A percentile compares a stretch with the other conserved stretches of the same genome.
Conservation (phyloP, 441 rosid species). For the Corymbia calophylla region DNA sequence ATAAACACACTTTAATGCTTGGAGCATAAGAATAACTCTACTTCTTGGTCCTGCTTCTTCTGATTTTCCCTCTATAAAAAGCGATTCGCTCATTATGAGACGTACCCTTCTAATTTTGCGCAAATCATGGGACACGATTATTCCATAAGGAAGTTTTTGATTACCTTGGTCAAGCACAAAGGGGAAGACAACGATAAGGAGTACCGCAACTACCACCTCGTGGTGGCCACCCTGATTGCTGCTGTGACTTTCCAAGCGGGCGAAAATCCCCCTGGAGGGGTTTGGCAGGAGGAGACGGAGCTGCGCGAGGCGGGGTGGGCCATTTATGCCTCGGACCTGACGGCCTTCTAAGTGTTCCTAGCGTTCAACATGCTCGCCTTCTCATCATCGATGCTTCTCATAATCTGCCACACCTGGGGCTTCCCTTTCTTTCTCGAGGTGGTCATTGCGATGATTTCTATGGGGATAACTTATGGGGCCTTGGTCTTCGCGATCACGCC, state of each 20-base stretch:
- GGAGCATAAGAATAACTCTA: too few relatives aligned
- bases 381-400: neutral
- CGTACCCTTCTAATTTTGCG: neutral
- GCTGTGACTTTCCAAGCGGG: conserved; percentile 12
- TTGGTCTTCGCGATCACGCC: neutral
- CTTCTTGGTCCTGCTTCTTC: neutral
- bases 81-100: neutral
- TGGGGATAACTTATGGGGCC: neutral
- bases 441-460: neutral
- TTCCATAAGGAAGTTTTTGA: neutral
- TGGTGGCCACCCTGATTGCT: conserved; percentile 4
- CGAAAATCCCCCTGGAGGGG: conserved; percentile 13
- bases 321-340: neutral
- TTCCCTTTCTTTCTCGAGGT: neutral
- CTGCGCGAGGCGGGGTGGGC: neutral
- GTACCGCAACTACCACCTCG: neutral
- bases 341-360: neutral
- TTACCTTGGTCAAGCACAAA: neutral
- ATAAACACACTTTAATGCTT: too few relatives aligned
- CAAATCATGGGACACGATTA: neutral
- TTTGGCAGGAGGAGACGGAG: neutral
- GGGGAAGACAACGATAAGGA: neutral
- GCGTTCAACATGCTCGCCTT: neutral
- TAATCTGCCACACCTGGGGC: neutral
- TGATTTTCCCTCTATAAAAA: neutral